These are phyloP conservation scores for Lactarius hengduanensis DNA, from an alignment of 768 basidiomycete species.

Conservation along the genomic window DNA sequence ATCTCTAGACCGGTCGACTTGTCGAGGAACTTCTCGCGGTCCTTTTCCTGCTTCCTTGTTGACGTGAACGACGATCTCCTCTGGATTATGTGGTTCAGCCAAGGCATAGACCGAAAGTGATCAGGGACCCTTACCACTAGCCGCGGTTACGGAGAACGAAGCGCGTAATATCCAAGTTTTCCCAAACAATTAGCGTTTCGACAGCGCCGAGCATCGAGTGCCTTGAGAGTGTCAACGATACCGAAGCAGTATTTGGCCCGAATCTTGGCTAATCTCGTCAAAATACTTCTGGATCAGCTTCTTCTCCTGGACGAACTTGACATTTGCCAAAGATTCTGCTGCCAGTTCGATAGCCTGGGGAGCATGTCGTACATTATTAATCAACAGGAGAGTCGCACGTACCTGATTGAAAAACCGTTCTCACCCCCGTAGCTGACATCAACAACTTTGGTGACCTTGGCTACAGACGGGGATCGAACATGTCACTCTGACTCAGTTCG, in stretches of 20 bases:
- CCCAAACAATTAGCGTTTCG: constrained; percentile 98
- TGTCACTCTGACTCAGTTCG: constrained; percentile 91
- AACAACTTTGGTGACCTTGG: constrained; percentile 96
- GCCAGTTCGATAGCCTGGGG: constrained; percentile 92
- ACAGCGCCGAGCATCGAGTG: constrained; percentile 94
- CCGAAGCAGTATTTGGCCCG: constrained; percentile 96
- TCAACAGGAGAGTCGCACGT: constrained; percentile 21
- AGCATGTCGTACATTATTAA: not conserved
- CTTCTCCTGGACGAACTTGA: constrained; percentile 99
- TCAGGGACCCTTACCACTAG: constrained; percentile 59
- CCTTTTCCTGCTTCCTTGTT: constrained; percentile 86
- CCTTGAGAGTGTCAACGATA: constrained; percentile 94
- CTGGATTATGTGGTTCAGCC: constrained; percentile 39
- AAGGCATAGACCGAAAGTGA: not conserved
- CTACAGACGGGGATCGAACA: constrained; percentile 84
- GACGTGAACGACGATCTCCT: constrained; percentile 79
- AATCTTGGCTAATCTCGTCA: constrained; percentile 98
- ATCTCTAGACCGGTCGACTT: constrained; percentile 94
- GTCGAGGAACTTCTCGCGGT: constrained; percentile 93
- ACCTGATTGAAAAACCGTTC: constrained; percentile 99
- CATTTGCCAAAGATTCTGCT: constrained; percentile 92
- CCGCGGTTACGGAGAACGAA: constrained; percentile 89
- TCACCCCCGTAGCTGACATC: constrained; percentile 99
- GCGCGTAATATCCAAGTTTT: constrained; percentile 90
- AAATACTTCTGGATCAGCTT: constrained; percentile 97